Base-by-base conservation (phyloP, 1,284 basidiomycete species). In the Schizopora paradoxa region DNA sequence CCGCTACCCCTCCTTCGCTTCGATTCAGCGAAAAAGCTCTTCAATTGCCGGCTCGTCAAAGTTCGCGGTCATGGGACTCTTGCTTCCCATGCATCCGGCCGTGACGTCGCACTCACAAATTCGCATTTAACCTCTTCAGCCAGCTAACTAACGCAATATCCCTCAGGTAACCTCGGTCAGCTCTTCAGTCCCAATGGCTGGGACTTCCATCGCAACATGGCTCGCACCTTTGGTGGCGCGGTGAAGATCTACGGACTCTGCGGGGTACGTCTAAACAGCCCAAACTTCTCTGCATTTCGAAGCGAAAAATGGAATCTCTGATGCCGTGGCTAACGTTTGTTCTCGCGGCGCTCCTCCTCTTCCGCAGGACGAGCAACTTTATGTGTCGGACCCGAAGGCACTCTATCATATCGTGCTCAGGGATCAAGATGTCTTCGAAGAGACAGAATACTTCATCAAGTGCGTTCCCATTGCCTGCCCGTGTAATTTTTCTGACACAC, bases 151-250 rank as follows among this genome's bases (percentile, higher is more conserved):
- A n/a, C n/a, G n/a, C n/a, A n/a, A n/a, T n/a, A n/a, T n/a, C n/a
- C n/a, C n/a, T 41, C 48, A 75, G 75, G 74, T 5, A 76, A 78
- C 48, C 58, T 74, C 13, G 62, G 61, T 1, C 69, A 69, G 45
- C 54, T 78, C 1, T 76, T 77, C 56, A 68, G 66, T 41, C 36
- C 65, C 3, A 68, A 77, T 53, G 72, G 71, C 1, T 56, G 73
- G 23, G 59, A 61, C 0, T 77, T 74, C 53, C 74, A 75, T 46
- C 64, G 70, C 25, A 55, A 60, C 5, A 54, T 77, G 18, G 64
- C 65, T 8, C 63, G 67, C 25, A 33, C 39, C 19, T 52, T 52
- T 27, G 52, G 54, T 11, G 45, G 49, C 5, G 52, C 50, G 4
- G 39, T 52, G 3, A 54, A 47, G 34, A 43, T 52, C 5, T 35